Base-by-base conservation (phyloP, 73 alveolate species). In the Tetrahymena borealis region DNA sequence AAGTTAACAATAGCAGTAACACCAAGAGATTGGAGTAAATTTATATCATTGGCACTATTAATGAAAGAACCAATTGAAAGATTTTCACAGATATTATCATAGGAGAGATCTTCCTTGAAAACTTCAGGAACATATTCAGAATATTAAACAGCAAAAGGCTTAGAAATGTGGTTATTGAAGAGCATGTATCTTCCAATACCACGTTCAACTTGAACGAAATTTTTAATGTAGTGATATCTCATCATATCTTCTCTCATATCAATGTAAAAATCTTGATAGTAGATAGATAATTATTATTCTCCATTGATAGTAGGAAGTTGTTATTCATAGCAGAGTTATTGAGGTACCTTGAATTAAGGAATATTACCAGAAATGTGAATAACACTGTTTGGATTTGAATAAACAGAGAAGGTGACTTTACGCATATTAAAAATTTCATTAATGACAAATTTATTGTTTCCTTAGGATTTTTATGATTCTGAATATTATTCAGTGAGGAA, bases 171-270 rank as follows among this genome's bases (percentile, higher is more conserved):
- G 10, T 60, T 60, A 60, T 60, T 60, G 35, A 60, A 60, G 28
- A 60, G n/a, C n/a, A 60, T 60, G 13, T 60, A 60, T 60, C 85
- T 60, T 24, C 85, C 85, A 60, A 60, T 60, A 60, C 85, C 85
- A 60, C 85, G 85, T 60, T 60, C 85, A 18, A 60, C 85, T 60
- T 60, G 31, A 28, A 60, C 85, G 85, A 60, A 60, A 60, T 60
- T 60, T 60, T 60, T 60, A 60, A 60, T 60, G 13, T 60, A 60
- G 31, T 60, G 31, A 60, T 60, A 60, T 60, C 85, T 60, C 38
- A 60, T 60, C 85, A 60, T 60, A 60, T 60, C 85, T 60, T 60
- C 85, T 60, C 85, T 60, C 85, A 60, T 60, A 60, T 60, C 85
- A 60, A 60, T n/a, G 15, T 60, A 60, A n/a, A 60, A 60, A 60